Conservation (phyloP, 1,284 basidiomycete genomes). For the Schizopora paradoxa region DNA sequence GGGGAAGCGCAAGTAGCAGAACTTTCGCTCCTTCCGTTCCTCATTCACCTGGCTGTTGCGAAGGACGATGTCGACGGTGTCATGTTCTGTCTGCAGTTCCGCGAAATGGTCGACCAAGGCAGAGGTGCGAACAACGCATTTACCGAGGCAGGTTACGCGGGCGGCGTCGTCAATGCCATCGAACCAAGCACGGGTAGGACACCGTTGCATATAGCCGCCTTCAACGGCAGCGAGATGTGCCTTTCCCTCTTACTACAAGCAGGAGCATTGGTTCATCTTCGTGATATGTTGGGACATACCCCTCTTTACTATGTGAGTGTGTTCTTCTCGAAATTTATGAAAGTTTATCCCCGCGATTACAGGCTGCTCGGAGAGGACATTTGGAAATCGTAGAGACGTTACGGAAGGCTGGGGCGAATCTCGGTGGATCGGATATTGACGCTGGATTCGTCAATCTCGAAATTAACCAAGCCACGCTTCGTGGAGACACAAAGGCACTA, state of each 20-base stretch:
- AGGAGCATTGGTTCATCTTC: constrained; percentile 83
- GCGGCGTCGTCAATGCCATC: constrained; percentile 65
- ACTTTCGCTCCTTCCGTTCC: constrained; percentile 63
- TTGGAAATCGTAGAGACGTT: constrained; percentile 58
- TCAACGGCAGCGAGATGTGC: constrained; percentile 57
- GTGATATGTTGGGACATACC: constrained; percentile 77
- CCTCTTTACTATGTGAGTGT: constrained; percentile 69
- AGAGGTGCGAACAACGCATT: constrained; percentile 10
- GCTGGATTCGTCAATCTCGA: constrained; percentile 51
- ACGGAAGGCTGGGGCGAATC: constrained; percentile 69
- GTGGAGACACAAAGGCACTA: constrained; percentile 39
- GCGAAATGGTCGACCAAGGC: constrained; percentile 24
- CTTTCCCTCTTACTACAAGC: constrained; percentile 62
- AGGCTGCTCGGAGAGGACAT: constrained; percentile 69
- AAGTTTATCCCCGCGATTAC: neutral
- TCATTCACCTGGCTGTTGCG: constrained; percentile 73
- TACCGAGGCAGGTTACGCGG: constrained; percentile 29
- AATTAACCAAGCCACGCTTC: constrained; percentile 39
- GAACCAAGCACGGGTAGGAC: constrained; percentile 67
- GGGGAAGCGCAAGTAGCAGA: constrained; percentile 66
- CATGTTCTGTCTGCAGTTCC: constrained; percentile 44
- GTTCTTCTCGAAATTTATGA: constrained; percentile 6
- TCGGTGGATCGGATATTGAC: constrained; percentile 62
- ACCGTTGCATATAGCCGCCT: constrained; percentile 76
- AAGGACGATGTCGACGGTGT: constrained; percentile 60